phyloP scores from a whole-genome alignment of 1,139 yeast species.

The Eremothecium coryli region DNA sequence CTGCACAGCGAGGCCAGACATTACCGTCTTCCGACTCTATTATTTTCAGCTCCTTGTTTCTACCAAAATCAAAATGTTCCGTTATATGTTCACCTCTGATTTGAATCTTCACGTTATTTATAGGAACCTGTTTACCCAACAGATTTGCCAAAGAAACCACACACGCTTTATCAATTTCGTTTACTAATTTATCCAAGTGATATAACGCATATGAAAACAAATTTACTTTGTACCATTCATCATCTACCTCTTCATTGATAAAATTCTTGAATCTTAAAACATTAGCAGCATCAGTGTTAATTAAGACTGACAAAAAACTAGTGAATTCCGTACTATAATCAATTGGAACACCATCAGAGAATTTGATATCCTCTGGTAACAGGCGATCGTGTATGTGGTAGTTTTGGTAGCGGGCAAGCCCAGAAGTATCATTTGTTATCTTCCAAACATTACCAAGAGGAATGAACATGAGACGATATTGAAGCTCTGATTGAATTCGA shows the following conservation, averaged over 20 bases:
- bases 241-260: constrained; percentile 19
- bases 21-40: constrained; percentile 27
- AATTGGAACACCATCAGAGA: background rate
- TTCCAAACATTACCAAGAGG: constrained; percentile 26
- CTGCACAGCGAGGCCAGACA: constrained; percentile 32
- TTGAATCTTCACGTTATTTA: constrained; percentile 8
- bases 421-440: constrained; percentile 21
- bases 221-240: constrained; percentile 19
- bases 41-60: constrained; percentile 13
- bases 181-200: constrained; percentile 16
- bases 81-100: constrained; percentile 28
- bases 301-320: constrained; percentile 19
- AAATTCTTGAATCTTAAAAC: constrained; percentile 24
- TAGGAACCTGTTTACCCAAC: constrained; percentile 11
- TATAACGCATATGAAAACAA: constrained; percentile 25
- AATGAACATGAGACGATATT: constrained; percentile 26
- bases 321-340: constrained; percentile 17
- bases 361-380: constrained; percentile 12
- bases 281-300: constrained; percentile 17
- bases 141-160: constrained; percentile 20
- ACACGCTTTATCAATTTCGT: constrained; percentile 29
- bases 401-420: constrained; percentile 32
- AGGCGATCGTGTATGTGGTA: constrained; percentile 25
- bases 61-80: constrained; percentile 26
- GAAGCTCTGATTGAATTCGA: constrained; percentile 30